phyloP scores from a whole-genome alignment of 2,329 filamentous ascomycete species.

The Botryotinia narcissicola region DNA sequence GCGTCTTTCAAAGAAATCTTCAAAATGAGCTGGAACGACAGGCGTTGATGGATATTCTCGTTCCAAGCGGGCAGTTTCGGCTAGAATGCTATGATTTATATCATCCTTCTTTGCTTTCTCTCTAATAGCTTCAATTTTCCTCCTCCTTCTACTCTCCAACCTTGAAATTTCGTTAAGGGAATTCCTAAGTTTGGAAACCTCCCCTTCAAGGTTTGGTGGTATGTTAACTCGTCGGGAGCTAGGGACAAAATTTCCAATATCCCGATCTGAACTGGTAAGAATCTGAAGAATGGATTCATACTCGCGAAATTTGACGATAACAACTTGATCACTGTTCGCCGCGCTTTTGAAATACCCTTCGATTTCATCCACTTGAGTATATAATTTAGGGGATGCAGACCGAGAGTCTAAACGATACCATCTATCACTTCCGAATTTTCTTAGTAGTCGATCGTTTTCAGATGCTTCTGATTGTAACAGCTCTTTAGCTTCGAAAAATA shows the following conservation, averaged over 20 bases:
- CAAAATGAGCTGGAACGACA: constrained; percentile 86
- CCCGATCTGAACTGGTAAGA: constrained; percentile 74
- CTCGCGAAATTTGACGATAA: constrained; percentile 70
- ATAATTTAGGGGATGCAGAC: constrained; percentile 54
- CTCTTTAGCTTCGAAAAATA: constrained; percentile 81
- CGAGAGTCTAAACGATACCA: constrained; percentile 73
- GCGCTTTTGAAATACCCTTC: constrained; percentile 80
- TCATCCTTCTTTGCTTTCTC: constrained; percentile 84
- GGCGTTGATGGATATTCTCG: constrained; percentile 80
- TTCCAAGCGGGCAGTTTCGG: constrained; percentile 81
- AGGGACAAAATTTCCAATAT: constrained; percentile 84
- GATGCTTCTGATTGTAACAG: constrained; percentile 75
- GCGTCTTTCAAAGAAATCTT: constrained; percentile 81
- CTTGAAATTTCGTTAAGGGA: constrained; percentile 82
- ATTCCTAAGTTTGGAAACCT: constrained; percentile 72
- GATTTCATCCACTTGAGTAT: constrained; percentile 58
- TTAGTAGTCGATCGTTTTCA: constrained; percentile 74
- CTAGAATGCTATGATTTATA: constrained; percentile 79
- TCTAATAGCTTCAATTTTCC: constrained; percentile 74
- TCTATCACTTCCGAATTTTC: constrained; percentile 80
- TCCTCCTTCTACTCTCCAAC: constrained; percentile 75
- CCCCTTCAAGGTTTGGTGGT: constrained; percentile 75
- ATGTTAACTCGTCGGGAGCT: constrained; percentile 77
- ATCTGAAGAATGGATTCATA: constrained; percentile 74
- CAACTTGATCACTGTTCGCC: constrained; percentile 60